Evolutionary conservation across 108 stramenopile species (phyloP).

Genomic region (Skeletonema tropicum): DNA sequence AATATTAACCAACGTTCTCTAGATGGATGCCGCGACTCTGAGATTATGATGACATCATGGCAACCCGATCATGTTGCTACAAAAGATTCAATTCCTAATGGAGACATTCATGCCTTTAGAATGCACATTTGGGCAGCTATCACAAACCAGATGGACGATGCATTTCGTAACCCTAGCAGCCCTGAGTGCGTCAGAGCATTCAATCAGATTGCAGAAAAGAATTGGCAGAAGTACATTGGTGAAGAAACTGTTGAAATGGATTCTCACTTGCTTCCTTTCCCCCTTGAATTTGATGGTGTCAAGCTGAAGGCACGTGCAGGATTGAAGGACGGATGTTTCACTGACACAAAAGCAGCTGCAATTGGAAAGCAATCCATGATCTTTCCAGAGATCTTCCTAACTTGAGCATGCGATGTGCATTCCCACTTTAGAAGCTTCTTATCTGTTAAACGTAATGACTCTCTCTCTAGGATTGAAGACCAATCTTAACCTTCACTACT

Average conservation of each 20-base stretch:
- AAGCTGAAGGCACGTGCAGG: conserved; percentile 34
- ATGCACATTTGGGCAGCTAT: conserved; percentile 51
- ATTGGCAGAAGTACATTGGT: conserved; percentile 43
- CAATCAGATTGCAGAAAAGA: conserved; percentile 49
- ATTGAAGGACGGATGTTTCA: conserved; percentile 40
- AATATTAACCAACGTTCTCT: conserved; percentile 72
- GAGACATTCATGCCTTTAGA: conserved; percentile 53
- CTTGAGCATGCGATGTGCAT: conserved; percentile 8
- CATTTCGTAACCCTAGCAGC: conserved; percentile 48
- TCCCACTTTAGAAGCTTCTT: not conserved
- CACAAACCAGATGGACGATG: conserved; percentile 49
- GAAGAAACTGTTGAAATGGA: conserved; percentile 46
- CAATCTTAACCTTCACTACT: not conserved
- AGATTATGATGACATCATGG: conserved; percentile 61
- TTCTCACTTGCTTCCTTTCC: conserved; percentile 45
- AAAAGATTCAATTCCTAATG: conserved; percentile 28
- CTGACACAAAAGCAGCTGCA: conserved; percentile 43
- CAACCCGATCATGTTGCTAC: conserved; percentile 53
- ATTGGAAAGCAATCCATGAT: conserved; percentile 46
- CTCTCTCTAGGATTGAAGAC: not conserved
- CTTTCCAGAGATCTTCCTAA: conserved; percentile 46
- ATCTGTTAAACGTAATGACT: not conserved
- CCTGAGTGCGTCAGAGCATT: conserved; percentile 42
- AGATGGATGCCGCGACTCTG: conserved; percentile 64
- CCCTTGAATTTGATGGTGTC: conserved; percentile 37